Base-by-base conservation (phyloP, 2,329 filamentous ascomycete genomes). In the Trichoderma sp. region DNA sequence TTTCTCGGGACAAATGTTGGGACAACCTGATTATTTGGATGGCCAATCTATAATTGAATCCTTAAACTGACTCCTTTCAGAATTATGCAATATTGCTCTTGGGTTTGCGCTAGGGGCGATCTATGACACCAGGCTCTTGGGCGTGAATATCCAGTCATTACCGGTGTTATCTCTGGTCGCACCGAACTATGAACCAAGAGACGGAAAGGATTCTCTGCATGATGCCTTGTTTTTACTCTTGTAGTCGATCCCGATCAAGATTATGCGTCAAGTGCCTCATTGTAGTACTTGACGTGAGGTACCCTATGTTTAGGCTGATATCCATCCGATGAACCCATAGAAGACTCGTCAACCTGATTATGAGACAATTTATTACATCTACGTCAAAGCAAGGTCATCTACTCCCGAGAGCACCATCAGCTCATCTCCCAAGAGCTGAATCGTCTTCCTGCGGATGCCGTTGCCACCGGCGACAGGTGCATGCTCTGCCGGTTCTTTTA, bases 271-370 rank as follows among this genome's bases (percentile, higher is more conserved):
- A 57, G 24, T 28, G 51, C 64, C 51, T 51, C 32, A 12, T 57
- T 57, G n/a, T 6, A 57, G 64, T 57, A 67, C 64, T 57, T 67
- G 64, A n/a, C 26, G 21, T 57, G 30, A 39, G 32, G 64, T 67
- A 67, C 51, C 64, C 30, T 28, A 67, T 24, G 51, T 66, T 67
- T 67, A 67, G 64, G 64, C 64, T 67, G 64, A 67, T 67, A 67
- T 67, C 64, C 64, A 34, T 39, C 24, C 32, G 21, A 66, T 57
- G 32, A 36, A 51, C 32, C 32, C 51, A 57, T 57, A 24, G 15
- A 56, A 67, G 32, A 34, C 21, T 39, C 24, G 47, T 57, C 51
- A 14, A 36, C 12, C 15, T 24, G 47, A 67, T 57, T 67, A 57
- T 67, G 64, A 67, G 64, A 67, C 51, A 67, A 66, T 66, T 67